phyloP scores from a whole-genome alignment of 2,329 filamentous ascomycete species.

The Lecanoromycetidae sp. region DNA sequence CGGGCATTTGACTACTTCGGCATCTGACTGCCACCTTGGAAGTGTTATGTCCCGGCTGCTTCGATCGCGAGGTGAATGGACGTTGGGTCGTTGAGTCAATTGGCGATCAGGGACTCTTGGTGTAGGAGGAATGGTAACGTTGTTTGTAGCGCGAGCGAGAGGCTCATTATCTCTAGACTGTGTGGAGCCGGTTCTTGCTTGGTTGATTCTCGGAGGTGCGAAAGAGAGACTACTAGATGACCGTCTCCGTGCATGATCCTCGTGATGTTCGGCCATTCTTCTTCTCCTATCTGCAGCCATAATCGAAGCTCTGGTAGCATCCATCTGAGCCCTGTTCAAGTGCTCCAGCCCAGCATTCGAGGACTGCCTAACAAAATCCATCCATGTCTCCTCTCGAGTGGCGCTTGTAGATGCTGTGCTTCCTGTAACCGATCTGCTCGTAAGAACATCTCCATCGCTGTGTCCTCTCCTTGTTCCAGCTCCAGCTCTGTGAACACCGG shows the following conservation, averaged over 20 bases:
- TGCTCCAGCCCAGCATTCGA: conserved; percentile 1
- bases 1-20: conserved; percentile 68
- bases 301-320: conserved; percentile 14
- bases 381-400: conserved; percentile 14
- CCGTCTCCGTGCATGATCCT: conserved; percentile 23
- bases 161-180: neutral
- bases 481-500: neutral
- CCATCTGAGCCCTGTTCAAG: conserved; percentile 8
- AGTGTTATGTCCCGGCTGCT: conserved; percentile 40
- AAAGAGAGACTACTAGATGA: conserved; percentile 18
- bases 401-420: neutral
- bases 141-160: neutral
- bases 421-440: neutral
- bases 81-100: conserved; percentile 10
- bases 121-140: neutral
- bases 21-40: conserved; percentile 80
- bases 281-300: conserved; percentile 30
- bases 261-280: conserved; percentile 28
- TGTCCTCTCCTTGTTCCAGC: conserved; percentile 15
- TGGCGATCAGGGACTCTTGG: conserved; percentile 6
- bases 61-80: conserved; percentile 3
- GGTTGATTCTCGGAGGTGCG: neutral
- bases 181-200: conserved; percentile 8
- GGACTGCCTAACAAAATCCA: conserved; percentile 11
- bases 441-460: conserved; percentile 16